Conservation (phyloP, 78 protist species). For the Tieghemostelium lacteum region DNA sequence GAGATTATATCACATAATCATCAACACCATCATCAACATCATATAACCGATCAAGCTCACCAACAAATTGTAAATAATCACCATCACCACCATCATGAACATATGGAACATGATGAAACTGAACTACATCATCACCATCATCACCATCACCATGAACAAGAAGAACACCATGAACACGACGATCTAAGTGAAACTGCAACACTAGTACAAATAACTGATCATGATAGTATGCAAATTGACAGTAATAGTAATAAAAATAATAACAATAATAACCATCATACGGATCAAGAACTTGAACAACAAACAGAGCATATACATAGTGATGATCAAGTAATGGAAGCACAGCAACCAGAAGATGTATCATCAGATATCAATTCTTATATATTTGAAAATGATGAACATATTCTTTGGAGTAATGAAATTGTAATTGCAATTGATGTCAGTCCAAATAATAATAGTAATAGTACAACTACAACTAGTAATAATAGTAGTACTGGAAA, state of each 20-base stretch:
- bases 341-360: constrained; percentile 21
- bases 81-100: background rate
- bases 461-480: background rate
- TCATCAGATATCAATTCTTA: background rate
- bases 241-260: too few species aligned
- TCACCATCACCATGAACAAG: background rate
- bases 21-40: constrained; percentile 5
- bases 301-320: background rate
- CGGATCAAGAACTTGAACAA: background rate
- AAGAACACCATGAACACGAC: background rate
- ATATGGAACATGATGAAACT: background rate
- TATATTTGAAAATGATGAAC: constrained; percentile 38
- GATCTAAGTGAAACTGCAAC: background rate
- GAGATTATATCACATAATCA: background rate
- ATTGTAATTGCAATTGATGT: constrained; percentile 36
- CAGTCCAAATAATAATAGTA: background rate
- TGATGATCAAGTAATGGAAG: background rate
- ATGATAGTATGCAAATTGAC: too few species aligned
- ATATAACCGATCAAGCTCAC: background rate
- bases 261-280: background rate
- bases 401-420: constrained; percentile 63
- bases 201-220: too few species aligned
- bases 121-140: background rate
- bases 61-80: constrained; percentile 5
- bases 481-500: background rate